These are phyloP conservation scores for Apiospora koreana DNA, from an alignment of 2,329 filamentous ascomycete species.

Conservation along the genomic window DNA sequence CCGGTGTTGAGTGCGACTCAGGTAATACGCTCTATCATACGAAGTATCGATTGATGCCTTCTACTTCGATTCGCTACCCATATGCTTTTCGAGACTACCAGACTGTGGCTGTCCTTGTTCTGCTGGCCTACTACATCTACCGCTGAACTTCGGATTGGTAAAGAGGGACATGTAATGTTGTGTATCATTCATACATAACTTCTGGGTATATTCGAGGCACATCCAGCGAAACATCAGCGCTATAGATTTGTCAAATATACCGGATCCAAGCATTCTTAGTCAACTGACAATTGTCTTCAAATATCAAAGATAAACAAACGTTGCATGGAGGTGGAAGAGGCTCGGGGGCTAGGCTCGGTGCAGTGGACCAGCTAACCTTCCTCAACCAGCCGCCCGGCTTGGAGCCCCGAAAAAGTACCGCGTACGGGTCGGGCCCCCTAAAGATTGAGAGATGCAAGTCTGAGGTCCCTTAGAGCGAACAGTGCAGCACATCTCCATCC, in stretches of 20 bases:
- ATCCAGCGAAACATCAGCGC: too few relatives aligned
- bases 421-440: background rate
- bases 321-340: background rate
- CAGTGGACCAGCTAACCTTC: conserved; percentile 1
- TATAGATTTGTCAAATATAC: too few relatives aligned
- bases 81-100: background rate
- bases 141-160: too few relatives aligned
- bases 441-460: background rate
- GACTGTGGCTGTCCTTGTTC: background rate
- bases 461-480: background rate
- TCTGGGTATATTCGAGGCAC: too few relatives aligned
- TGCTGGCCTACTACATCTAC: too few relatives aligned
- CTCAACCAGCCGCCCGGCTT: background rate
- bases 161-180: too few relatives aligned
- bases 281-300: too few relatives aligned
- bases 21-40: background rate
- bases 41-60: background rate
- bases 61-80: background rate
- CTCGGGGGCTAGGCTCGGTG: background rate
- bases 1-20: background rate
- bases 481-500: background rate
- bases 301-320: too few relatives aligned
- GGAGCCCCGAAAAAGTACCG: background rate
- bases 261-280: too few relatives aligned
- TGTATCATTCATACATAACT: too few relatives aligned